Conservation (phyloP, 257 asterid genomes). For the Ligustrum vulgare region DNA sequence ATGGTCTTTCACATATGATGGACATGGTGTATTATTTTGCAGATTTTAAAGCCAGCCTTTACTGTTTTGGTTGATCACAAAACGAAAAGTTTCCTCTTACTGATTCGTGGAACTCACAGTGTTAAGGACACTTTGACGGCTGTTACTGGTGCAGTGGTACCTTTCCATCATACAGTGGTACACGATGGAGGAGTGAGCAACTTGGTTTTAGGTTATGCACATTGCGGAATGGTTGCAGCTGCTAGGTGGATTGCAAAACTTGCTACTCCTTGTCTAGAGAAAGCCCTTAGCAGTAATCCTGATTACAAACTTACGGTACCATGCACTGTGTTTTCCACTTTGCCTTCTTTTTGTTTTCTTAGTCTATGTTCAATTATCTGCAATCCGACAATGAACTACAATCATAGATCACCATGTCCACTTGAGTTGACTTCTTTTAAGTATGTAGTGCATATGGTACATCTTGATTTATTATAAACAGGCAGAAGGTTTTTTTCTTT, state of each 20-base stretch:
- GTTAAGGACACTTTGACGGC: constrained; percentile 96
- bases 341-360: constrained; percentile 1
- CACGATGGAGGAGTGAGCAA: constrained; percentile 89
- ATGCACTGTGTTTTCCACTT: neutral
- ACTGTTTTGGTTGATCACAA: constrained; percentile 77
- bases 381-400: neutral
- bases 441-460: constrained; percentile 7
- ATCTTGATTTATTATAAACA: neutral
- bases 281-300: constrained; percentile 60
- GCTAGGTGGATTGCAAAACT: constrained; percentile 99
- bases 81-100: constrained; percentile 56
- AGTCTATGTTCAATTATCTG: neutral
- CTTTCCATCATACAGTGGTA: constrained; percentile 92
- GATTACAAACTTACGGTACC: constrained; percentile 57
- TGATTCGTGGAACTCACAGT: constrained; percentile 98
- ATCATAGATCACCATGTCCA: neutral
- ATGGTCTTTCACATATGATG: constrained; percentile 2
- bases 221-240: constrained; percentile 99
- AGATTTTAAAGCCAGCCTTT: constrained; percentile 96
- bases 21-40: constrained; percentile 32
- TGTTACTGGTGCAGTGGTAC: constrained; percentile 97
- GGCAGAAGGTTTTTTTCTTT: neutral
- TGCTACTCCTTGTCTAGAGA: constrained; percentile 73
- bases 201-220: constrained; percentile 95
- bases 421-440: neutral